Base-by-base conservation (phyloP, 2,329 filamentous ascomycete genomes). In the Canariomyces notabilis region DNA sequence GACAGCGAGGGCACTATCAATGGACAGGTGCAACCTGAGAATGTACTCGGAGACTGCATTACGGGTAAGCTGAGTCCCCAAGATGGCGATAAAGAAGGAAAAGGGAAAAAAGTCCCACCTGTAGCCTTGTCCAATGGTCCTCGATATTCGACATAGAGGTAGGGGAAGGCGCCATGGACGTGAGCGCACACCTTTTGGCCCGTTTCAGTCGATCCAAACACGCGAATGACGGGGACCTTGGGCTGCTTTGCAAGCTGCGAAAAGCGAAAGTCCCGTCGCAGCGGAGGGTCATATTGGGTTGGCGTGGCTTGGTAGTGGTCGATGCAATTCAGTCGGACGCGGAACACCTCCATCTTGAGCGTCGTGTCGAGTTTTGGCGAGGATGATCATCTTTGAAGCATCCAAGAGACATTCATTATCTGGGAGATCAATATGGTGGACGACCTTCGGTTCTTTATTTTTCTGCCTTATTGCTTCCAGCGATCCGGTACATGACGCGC, bases 121-220 rank as follows among this genome's bases (percentile, higher is more conserved):
- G 83, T 76, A 52, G 85, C 76, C 8, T 75, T 71, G 33, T 74
- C 74, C 50, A 93, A 65, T 56, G 77, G 77, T 18, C 87, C 89
- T 38, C 76, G 72, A 64, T 95, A 95, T 64, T 91, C 85, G 46
- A 98, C 74, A 63, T 89, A 97, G n/a, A 97, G 72, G 62, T 98
- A 98, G 1, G 93, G 93, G 59, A 98, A 90, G 18, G 88, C 89
- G 50, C 94, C 93, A 66, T 97, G 93, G 46, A 98, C 81, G 69
- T 98, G 93, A 22, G 88, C 88, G 69, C 93, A 96, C 14, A 96
- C 89, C 62, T 94, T 96, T 67, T 97, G 90, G 0, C 93, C 93
- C 0, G 89, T 93, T 64, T 95, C 89, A 1, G 91, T 96, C 3
- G 89, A 83, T 1, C 93, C 93, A 67, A 97, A 98, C 9, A 94